Conservation (phyloP, 2,329 filamentous ascomycete species). For the Aspergillus sp. region DNA sequence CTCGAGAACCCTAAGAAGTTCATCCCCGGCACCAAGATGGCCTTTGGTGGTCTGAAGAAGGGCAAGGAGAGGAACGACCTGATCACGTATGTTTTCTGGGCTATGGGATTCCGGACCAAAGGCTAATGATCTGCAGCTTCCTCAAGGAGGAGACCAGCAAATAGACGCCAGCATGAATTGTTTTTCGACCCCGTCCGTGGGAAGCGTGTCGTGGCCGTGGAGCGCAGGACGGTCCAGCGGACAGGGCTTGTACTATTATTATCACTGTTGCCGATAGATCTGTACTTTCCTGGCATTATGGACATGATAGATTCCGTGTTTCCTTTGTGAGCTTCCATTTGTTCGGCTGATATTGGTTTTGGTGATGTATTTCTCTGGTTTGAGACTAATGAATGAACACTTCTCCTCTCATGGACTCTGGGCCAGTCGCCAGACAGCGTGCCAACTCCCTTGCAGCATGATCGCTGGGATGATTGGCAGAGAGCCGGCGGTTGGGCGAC, state of each 20-base stretch:
- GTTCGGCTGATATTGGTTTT: slow-evolving; percentile 9
- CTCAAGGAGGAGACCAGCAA: slow-evolving; percentile 31
- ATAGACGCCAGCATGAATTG: slow-evolving; percentile 16
- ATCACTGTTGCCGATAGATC: slow-evolving; percentile 27
- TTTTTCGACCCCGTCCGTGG: slow-evolving; percentile 13
- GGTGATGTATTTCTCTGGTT: slow-evolving; percentile 11
- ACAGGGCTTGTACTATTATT: slow-evolving; percentile 32
- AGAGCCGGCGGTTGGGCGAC: too few relatives aligned
- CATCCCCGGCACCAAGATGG: slow-evolving; percentile 99
- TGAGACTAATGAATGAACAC: slow-evolving; percentile 18
- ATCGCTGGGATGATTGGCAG: too few relatives aligned
- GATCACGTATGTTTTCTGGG: slow-evolving; percentile 74
- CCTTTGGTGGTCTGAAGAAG: slow-evolving; percentile 99
- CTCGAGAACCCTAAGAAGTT: slow-evolving; percentile 99
- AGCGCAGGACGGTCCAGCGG: slow-evolving; percentile 11
- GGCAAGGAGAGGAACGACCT: slow-evolving; percentile 98
- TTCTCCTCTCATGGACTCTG: slow-evolving; percentile 16
- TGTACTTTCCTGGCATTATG: slow-evolving; percentile 14
- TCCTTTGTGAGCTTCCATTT: slow-evolving; percentile 9
- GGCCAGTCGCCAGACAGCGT: too few relatives aligned
- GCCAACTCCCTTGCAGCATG: too few relatives aligned
- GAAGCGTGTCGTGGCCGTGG: slow-evolving; percentile 17
- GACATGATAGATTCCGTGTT: slow-evolving; percentile 18
- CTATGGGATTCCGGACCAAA: too few relatives aligned
- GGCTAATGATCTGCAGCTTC: too few relatives aligned